A percentile compares a stretch with the other conserved stretches of the same genome.
Conservation (phyloP, 2,329 filamentous ascomycete species). For the Neurospora sp. region DNA sequence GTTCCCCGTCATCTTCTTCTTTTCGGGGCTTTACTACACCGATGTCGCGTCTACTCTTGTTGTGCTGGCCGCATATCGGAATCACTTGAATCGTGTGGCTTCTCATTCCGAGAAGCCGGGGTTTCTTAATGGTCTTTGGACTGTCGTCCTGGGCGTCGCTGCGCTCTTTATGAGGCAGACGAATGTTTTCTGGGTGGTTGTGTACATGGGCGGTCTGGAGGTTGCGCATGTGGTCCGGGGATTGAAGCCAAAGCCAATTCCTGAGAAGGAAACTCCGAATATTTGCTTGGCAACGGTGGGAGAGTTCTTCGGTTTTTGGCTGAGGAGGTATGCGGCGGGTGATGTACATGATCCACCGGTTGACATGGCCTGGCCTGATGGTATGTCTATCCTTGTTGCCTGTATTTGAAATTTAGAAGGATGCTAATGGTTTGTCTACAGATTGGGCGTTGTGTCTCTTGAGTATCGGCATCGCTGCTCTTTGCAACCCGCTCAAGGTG, state of each 20-base stretch:
- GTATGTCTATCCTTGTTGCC: slow-evolving; percentile 25
- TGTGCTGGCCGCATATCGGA: slow-evolving; percentile 60
- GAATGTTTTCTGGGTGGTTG: slow-evolving; percentile 89
- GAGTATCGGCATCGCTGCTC: slow-evolving; percentile 52
- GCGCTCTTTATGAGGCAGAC: slow-evolving; percentile 80
- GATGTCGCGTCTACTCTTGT: slow-evolving; percentile 73
- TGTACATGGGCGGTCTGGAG: slow-evolving; percentile 60
- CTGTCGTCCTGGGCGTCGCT: slow-evolving; percentile 48
- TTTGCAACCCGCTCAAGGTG: slow-evolving; percentile 37
- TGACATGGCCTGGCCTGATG: slow-evolving; percentile 36
- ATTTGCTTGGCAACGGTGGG: slow-evolving; percentile 23
- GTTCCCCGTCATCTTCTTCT: slow-evolving; percentile 92
- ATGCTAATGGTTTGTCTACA: slow-evolving; percentile 19
- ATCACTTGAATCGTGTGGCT: slow-evolving; percentile 38
- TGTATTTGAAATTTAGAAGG: neutral
- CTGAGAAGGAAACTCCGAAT: slow-evolving; percentile 14
- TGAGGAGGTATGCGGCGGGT: slow-evolving; percentile 36
- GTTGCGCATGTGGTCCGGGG: slow-evolving; percentile 40
- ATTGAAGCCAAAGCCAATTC: slow-evolving; percentile 23
- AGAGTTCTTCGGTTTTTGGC: slow-evolving; percentile 28
- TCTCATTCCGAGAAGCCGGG: slow-evolving; percentile 17
- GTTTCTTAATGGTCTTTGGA: slow-evolving; percentile 30
- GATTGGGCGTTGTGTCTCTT: slow-evolving; percentile 47
- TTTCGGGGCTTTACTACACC: slow-evolving; percentile 90
- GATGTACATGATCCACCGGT: slow-evolving; percentile 46